These are phyloP conservation scores for Truncatella angustata DNA, from an alignment of 2,329 filamentous ascomycete genomes.

Conservation along the genomic window DNA sequence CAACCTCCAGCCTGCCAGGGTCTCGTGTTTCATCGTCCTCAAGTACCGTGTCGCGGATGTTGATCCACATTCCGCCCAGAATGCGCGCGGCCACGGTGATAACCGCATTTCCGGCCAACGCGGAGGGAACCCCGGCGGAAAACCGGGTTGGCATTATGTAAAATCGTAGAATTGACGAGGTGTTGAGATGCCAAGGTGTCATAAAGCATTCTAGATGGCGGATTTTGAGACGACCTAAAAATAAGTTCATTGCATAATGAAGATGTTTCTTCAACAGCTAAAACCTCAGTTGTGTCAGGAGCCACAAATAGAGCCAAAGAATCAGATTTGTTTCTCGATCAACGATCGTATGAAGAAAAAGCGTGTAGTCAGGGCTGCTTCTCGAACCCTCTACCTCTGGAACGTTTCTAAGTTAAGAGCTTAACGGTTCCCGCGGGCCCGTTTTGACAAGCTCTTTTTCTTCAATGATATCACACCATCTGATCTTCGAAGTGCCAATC, in stretches of 20 bases:
- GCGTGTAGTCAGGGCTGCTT: too few relatives aligned
- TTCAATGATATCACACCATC: background rate
- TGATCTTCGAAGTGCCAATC: background rate
- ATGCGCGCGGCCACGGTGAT: background rate
- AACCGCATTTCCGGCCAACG: background rate
- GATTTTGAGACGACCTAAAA: background rate
- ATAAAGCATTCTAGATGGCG: background rate
- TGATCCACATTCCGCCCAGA: background rate
- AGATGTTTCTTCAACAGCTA: background rate
- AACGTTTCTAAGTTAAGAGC: background rate
- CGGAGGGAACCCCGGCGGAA: background rate
- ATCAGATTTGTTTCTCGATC: too few relatives aligned
- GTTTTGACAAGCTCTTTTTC: background rate
- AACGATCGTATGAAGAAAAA: too few relatives aligned
- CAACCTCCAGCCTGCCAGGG: background rate
- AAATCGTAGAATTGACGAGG: background rate
- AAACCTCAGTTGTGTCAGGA: slow-evolving; percentile 1
- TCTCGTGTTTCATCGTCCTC: background rate
- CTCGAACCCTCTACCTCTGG: too few relatives aligned
- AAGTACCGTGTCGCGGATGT: background rate
- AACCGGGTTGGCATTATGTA: background rate
- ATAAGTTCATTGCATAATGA: background rate
- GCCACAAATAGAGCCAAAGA: background rate
- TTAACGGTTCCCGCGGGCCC: background rate
- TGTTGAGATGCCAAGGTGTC: slow-evolving; percentile 4